Conservation (phyloP, 306 rosid genomes). For the Acacia acuminata region DNA sequence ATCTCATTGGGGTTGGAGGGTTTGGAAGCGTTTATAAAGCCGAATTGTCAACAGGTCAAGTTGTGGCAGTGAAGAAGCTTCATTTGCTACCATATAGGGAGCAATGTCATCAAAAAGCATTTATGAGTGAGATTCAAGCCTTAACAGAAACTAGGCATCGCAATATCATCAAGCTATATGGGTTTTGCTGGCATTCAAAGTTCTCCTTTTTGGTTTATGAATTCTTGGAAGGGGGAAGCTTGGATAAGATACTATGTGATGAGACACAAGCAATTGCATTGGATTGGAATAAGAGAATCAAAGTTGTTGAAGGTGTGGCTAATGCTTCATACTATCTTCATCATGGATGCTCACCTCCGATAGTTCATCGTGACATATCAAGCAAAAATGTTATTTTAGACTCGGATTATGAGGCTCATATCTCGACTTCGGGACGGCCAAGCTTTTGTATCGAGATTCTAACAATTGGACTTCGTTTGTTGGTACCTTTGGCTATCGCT, state of each 20-base stretch:
- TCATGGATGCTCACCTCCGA: background rate
- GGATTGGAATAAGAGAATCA: background rate
- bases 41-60: background rate
- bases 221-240: background rate
- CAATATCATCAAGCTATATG: background rate
- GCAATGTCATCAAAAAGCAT: background rate
- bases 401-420: background rate
- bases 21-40: background rate
- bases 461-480: slow-evolving; percentile 10
- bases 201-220: background rate
- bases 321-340: background rate
- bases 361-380: background rate
- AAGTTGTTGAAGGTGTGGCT: background rate
- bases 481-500: slow-evolving; percentile 28
- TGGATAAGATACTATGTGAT: background rate
- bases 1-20: background rate
- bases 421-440: background rate
- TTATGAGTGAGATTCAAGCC: background rate
- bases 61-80: background rate
- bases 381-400: background rate
- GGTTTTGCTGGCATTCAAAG: background rate
- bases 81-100: background rate
- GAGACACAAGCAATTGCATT: background rate
- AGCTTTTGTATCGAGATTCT: background rate
- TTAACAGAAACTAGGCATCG: background rate